phyloP scores from a whole-genome alignment of 2,329 filamentous ascomycete genomes.

The Biscogniauxia marginata region DNA sequence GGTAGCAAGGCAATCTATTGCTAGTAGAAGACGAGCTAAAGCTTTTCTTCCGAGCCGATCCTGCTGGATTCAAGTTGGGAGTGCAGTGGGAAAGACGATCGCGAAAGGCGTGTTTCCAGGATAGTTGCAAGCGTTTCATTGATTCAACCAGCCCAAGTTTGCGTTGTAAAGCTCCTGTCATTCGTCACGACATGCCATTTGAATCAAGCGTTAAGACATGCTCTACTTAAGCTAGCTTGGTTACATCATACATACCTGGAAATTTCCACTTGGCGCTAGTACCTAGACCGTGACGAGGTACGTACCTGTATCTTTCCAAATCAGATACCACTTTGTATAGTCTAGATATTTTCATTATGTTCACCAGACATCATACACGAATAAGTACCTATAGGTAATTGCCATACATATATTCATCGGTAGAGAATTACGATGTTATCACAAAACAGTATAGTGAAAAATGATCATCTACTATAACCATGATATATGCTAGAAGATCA shows the following conservation, averaged over 20 bases:
- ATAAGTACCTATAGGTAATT: too few relatives aligned
- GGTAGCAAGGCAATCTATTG: not conserved
- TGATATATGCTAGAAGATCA: too few relatives aligned
- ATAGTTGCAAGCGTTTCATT: not conserved
- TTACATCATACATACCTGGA: constrained; percentile 1
- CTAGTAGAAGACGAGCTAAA: not conserved
- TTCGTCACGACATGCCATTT: not conserved
- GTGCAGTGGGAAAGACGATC: not conserved
- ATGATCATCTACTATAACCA: too few relatives aligned
- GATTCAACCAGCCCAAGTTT: not conserved
- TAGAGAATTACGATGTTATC: too few relatives aligned
- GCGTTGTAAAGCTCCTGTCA: not conserved
- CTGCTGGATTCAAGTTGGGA: not conserved
- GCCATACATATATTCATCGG: too few relatives aligned
- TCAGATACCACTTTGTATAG: not conserved
- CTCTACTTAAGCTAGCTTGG: not conserved
- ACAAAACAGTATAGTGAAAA: too few relatives aligned
- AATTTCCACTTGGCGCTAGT: not conserved
- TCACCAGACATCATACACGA: too few relatives aligned
- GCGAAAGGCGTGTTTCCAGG: not conserved
- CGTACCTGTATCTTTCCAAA: too few relatives aligned
- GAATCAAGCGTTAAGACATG: not conserved
- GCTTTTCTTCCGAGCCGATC: not conserved
- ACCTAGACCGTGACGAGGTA: not conserved
- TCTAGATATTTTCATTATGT: too few relatives aligned